Evolutionary conservation across 2,329 filamentous ascomycete species (phyloP).

Genomic region (Trichophyton simii): DNA sequence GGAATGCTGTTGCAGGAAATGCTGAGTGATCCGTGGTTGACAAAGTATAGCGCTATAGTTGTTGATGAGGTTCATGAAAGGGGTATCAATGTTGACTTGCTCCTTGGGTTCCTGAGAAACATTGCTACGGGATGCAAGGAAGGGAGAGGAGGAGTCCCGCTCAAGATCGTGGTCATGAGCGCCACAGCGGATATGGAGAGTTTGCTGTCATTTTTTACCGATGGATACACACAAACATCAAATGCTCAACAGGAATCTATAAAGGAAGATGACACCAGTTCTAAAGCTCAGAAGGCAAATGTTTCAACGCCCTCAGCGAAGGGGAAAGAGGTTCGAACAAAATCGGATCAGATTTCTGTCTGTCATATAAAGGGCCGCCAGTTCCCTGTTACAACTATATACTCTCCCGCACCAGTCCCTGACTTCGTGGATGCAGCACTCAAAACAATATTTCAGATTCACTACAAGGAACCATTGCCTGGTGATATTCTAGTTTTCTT

Average conservation of each 20-base stretch:
- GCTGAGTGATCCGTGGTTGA: slow-evolving; percentile 67
- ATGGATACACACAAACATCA: slow-evolving; percentile 16
- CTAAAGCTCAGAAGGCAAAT: background rate
- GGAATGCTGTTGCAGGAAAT: slow-evolving; percentile 94
- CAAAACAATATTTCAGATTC: slow-evolving; percentile 72
- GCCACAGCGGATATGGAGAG: slow-evolving; percentile 81
- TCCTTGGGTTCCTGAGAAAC: slow-evolving; percentile 76
- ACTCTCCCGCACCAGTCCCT: slow-evolving; percentile 59
- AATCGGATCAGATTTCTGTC: slow-evolving; percentile 31
- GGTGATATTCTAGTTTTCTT: slow-evolving; percentile 90
- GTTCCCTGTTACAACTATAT: slow-evolving; percentile 66
- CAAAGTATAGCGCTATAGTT: slow-evolving; percentile 76
- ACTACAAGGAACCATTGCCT: slow-evolving; percentile 76
- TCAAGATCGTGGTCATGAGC: slow-evolving; percentile 95
- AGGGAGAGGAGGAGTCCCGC: slow-evolving; percentile 55
- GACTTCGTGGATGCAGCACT: slow-evolving; percentile 74
- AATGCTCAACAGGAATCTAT: background rate
- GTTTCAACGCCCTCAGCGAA: background rate
- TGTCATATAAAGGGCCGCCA: slow-evolving; percentile 75
- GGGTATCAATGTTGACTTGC: slow-evolving; percentile 83
- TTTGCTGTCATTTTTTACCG: slow-evolving; percentile 60
- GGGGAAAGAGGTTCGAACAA: background rate
- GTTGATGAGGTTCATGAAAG: slow-evolving; percentile 97
- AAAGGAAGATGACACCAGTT: slow-evolving; percentile 10
- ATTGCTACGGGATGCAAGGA: slow-evolving; percentile 49